Percentiles rank a stretch among this genome's conserved stretches.
Evolutionary conservation across 768 basidiomycete genomes (phyloP).

Genomic region (Peribolospora baueri): DNA sequence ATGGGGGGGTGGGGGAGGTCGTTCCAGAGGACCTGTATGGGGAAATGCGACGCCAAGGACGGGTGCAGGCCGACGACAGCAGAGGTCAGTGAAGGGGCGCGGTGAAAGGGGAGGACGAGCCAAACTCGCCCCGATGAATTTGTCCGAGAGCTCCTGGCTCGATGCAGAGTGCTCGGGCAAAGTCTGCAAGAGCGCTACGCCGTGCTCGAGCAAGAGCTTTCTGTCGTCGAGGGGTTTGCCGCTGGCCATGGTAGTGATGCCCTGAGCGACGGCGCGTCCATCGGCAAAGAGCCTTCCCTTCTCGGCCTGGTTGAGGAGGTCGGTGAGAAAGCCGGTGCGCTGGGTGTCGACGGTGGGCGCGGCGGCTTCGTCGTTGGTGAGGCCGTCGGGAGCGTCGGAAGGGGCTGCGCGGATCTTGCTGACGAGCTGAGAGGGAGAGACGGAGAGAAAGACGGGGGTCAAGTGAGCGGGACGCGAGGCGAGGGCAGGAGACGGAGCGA

Average conservation of each 20-base stretch:
- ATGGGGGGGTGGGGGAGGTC: conserved; percentile 54
- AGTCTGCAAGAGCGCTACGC: conserved; percentile 1
- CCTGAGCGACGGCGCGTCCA: background rate
- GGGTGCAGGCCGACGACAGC: background rate
- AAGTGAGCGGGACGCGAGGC: no score
- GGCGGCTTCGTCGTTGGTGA: background rate
- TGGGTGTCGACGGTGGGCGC: background rate
- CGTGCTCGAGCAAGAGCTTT: conserved; percentile 6
- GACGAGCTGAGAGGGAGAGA: no score
- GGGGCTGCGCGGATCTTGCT: no score
- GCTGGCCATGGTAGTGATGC: background rate
- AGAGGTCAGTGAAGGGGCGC: no score
- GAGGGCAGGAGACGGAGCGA: no score
- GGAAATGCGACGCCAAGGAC: background rate
- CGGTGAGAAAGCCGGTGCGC: background rate
- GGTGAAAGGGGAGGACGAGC: background rate
- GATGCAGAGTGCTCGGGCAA: background rate
- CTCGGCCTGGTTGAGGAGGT: background rate
- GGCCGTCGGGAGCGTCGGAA: background rate
- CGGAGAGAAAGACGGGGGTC: no score
- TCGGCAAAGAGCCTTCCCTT: background rate
- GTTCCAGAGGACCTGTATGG: conserved; percentile 18
- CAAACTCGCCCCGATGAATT: background rate
- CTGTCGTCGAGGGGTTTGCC: conserved; percentile 7
- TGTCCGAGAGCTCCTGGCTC: background rate